A percentile compares a stretch with the other conserved stretches of the same genome.
phyloP scores from a whole-genome alignment of 257 asterid species.

The Rhazya stricta region DNA sequence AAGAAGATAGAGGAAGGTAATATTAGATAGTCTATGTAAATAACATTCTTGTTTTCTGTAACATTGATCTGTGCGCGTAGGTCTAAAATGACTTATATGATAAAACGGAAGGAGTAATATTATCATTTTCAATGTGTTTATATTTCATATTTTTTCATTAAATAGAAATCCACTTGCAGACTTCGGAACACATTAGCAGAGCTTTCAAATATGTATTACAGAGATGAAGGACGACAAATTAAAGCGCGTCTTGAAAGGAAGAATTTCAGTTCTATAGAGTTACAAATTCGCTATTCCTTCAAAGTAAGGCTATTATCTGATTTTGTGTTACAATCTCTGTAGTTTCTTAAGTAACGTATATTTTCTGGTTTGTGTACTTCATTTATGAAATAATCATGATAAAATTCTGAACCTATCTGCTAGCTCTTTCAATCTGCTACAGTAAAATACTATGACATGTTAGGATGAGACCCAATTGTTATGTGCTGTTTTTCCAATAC shows the following conservation, averaged over 20 bases:
- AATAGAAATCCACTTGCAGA: conserved; percentile 44
- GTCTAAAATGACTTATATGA: too few species aligned
- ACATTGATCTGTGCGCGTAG: too few species aligned
- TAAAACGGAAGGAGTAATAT: too few species aligned
- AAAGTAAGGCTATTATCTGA: conserved; percentile 48
- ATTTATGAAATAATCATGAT: neutral
- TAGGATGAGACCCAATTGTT: neutral
- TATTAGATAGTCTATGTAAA: too few species aligned
- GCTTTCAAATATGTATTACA: conserved; percentile 65
- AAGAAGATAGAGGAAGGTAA: too few species aligned
- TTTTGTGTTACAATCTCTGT: neutral
- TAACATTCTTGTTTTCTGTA: too few species aligned
- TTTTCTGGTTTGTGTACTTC: neutral
- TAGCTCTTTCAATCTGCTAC: neutral
- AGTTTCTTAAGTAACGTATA: neutral
- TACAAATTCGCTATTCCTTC: conserved; percentile 81
- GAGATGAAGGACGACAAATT: conserved; percentile 82
- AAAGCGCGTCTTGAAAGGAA: conserved; percentile 78
- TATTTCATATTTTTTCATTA: conserved; percentile 6
- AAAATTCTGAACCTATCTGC: neutral
- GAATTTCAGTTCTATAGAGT: conserved; percentile 59
- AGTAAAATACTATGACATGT: neutral
- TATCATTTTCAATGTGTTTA: too few species aligned
- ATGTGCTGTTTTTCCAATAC: neutral
- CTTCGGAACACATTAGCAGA: conserved; percentile 61